Base-by-base conservation (phyloP, 768 basidiomycete genomes). In the Hirschioporus abietinus region DNA sequence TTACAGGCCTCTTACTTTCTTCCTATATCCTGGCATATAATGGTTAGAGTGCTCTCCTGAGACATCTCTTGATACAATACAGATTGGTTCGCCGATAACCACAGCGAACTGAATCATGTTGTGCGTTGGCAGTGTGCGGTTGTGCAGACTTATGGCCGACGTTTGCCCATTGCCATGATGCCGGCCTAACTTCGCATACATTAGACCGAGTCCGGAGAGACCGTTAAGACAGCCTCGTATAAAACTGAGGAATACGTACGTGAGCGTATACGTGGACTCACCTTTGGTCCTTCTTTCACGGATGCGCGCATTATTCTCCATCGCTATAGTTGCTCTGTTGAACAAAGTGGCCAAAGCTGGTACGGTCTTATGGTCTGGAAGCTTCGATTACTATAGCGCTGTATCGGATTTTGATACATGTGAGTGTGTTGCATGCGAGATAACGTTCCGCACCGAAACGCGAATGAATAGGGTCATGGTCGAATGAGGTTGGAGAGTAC, bases 291-390 rank as follows among this genome's bases (percentile, higher is more conserved):
- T 59, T 26, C 58, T 59, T n/a, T 59, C 12, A 24, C 5, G 15
- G 60, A 61, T 61, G 60, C 60, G 23, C 20, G 15, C 30, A 12
- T 18, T 61, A 24, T 5, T 52, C 23, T 34, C 60, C 3, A 64
- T 60, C 52, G 52, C 73, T 27, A 57, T 73, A 1, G 62, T 71
- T 23, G 64, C 74, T 5, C 65, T 75, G 15, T 70, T 73, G 66
- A 66, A 66, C 58, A 70, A 73, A 10, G 69, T 69, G 18, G 83
- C 74, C 30, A 75, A 69, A n/a, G 85, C 82, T 24, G 85, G 86
- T 0, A 83, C 82, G 12, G 81, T 76, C 34, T 69, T 87, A 59
- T 88, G 86, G 86, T 77, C 78, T 58, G 85, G 86, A 20, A 82
- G 75, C 52, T 87, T 88, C 72, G 82, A 86, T 72, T 64, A 77